Evolutionary conservation across 768 basidiomycete genomes (phyloP).

Genomic region (Ramaria sp.): DNA sequence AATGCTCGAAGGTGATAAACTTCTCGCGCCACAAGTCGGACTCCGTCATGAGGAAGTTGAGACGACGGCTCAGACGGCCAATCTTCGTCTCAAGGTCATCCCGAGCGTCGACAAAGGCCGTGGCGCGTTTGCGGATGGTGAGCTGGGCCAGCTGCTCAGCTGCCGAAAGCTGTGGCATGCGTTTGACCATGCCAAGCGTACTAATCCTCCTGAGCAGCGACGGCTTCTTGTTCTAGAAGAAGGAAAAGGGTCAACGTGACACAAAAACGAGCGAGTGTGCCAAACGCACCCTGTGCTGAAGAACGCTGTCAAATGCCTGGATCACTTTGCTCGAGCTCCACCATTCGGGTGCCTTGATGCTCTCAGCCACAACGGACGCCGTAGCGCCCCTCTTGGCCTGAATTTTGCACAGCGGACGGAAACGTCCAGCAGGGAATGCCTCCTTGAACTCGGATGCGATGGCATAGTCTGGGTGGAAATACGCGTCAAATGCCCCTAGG

Average conservation of each 20-base stretch:
- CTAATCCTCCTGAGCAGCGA: conserved; percentile 78
- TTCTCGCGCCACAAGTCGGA: conserved; percentile 87
- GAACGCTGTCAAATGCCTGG: conserved; percentile 78
- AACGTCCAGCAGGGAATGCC: conserved; percentile 86
- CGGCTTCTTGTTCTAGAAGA: conserved; percentile 72
- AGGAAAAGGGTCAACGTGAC: not conserved
- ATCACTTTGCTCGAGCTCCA: conserved; percentile 90
- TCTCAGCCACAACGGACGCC: conserved; percentile 75
- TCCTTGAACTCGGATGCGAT: conserved; percentile 90
- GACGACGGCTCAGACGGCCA: conserved; percentile 69
- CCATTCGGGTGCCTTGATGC: conserved; percentile 86
- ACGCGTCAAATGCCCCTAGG: conserved; percentile 69
- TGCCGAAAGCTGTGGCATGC: conserved; percentile 58
- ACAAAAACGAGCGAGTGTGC: not conserved
- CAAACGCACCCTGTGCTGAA: conserved; percentile 64
- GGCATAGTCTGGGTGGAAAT: conserved; percentile 84
- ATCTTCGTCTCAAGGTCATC: conserved; percentile 94
- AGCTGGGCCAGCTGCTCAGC: conserved; percentile 82
- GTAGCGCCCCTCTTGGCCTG: conserved; percentile 75
- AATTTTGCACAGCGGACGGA: conserved; percentile 86
- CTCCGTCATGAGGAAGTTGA: conserved; percentile 90
- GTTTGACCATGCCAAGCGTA: conserved; percentile 58
- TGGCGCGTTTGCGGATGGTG: conserved; percentile 89
- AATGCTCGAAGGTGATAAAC: conserved; percentile 89
- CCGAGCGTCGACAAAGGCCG: conserved; percentile 86